phyloP scores from a whole-genome alignment of 352 stramenopile species.

The Globisporangium yorkense region DNA sequence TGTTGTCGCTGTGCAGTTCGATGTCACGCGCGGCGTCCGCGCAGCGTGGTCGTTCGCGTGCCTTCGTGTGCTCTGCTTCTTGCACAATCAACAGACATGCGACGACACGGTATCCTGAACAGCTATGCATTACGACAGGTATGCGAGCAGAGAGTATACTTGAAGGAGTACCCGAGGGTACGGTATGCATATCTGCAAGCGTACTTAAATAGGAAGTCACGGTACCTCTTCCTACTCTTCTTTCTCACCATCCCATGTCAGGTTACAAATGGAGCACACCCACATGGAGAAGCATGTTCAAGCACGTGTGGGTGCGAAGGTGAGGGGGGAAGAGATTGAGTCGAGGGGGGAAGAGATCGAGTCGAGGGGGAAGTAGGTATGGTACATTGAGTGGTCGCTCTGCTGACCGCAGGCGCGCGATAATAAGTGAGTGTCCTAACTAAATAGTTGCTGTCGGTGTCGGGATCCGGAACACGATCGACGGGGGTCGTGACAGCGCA shows the following conservation, averaged over 20 bases:
- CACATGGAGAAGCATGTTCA: too few species aligned
- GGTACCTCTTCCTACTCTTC: background rate
- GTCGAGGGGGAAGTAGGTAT: background rate
- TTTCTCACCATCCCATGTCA: background rate
- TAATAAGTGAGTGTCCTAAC: conserved; percentile 3
- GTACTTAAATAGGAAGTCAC: too few species aligned
- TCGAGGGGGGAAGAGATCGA: background rate
- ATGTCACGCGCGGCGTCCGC: background rate
- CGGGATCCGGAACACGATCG: background rate
- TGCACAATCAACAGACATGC: too few species aligned
- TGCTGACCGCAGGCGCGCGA: background rate
- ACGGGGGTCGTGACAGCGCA: background rate
- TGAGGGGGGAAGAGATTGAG: background rate
- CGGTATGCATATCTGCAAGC: too few species aligned
- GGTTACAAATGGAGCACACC: too few species aligned
- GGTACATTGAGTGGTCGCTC: background rate
- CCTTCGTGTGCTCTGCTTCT: too few species aligned
- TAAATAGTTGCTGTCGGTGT: background rate
- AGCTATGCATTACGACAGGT: too few species aligned
- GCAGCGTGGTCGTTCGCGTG: too few species aligned
- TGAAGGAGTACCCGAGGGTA: too few species aligned
- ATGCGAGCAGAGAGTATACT: too few species aligned
- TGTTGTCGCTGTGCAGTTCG: conserved; percentile 9
- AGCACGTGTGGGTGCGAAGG: background rate
- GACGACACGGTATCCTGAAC: too few species aligned